These are phyloP conservation scores for Paraphaeosphaeria minitans DNA, from an alignment of 2,329 filamentous ascomycete species.

Conservation along the genomic window DNA sequence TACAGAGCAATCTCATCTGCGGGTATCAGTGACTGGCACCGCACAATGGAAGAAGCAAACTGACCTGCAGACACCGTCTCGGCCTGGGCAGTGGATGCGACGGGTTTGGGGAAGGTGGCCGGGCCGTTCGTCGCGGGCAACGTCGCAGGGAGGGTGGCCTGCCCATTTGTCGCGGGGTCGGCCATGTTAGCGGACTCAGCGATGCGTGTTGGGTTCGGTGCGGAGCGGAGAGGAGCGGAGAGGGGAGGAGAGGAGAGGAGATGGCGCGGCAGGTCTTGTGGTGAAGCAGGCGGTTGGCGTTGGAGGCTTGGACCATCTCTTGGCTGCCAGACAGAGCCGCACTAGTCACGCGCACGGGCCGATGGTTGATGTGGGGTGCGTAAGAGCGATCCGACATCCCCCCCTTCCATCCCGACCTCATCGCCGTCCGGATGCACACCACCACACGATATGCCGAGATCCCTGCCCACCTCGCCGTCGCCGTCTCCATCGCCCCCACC, in stretches of 20 bases:
- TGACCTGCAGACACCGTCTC: constrained; percentile 50
- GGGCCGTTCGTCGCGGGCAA: constrained; percentile 16
- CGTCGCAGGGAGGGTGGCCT: constrained; percentile 30
- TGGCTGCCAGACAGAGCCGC: constrained; percentile 4
- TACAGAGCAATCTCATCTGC: constrained; percentile 95
- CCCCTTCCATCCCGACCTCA: background rate
- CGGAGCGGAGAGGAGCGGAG: background rate
- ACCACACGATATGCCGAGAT: constrained; percentile 39
- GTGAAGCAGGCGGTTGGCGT: no score
- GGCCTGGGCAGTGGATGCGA: constrained; percentile 46
- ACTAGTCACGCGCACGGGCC: background rate
- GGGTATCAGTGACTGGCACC: constrained; percentile 1
- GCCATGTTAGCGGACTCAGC: constrained; percentile 22
- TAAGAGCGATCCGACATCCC: background rate
- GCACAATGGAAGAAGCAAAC: constrained; percentile 1
- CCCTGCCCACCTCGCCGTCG: constrained; percentile 29
- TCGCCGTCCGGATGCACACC: constrained; percentile 25
- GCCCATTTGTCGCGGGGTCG: constrained; percentile 12
- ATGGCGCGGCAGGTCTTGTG: no score
- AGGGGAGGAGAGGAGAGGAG: background rate
- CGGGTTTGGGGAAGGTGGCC: constrained; percentile 40
- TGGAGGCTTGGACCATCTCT: no score
- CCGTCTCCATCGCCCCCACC: constrained; percentile 37
- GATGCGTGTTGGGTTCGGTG: background rate
- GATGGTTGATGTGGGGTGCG: constrained; percentile 1